Evolutionary conservation across 1,284 basidiomycete species (phyloP), one percentile per base, ranked within the genome.

Genomic region (Stygiomarasmius scandens): DNA sequence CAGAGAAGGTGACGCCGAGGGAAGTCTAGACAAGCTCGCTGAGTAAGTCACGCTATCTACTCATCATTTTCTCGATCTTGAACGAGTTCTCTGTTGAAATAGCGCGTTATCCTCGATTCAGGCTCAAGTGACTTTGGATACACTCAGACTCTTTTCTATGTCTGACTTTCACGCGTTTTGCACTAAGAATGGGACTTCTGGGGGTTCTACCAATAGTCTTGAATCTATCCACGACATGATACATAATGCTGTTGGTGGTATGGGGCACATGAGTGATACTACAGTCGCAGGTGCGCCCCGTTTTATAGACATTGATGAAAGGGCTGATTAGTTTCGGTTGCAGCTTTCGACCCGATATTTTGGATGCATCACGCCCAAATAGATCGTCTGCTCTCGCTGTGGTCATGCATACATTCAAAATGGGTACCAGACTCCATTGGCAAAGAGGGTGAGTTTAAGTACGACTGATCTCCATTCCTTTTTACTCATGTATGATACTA

Each of bases 221-320:
- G 81, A 84, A 58, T 71, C 73, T 16, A 77, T 83, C 47, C 81
- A 84, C 61, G 79, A 81, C 58, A 63, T 66, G 24, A 74, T 83
- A 20, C 80, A 82, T 55, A 70, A 70, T 32, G 61, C 71, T 27
- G 70, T 76, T 20, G 77, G 76, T 45, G 74, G 78, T 0, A 69
- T 64, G 44, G 80, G 80, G 11, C 77, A 81, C 19, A 82, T 83
- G 80, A 58, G 63, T 16, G 67, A 75, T 57, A 68, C 74, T 9
- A 56, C 69, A 59, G 59, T 71, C 12, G 78, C 77, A 60, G 76
- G 74, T 73, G 38, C 52, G 65, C 43, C 14, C 53, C 12, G 2
- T 19, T 20, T 47, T 27, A 20, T 16, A n/a, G 22, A 27, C 32
- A 25, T 5, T 25, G 5, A 24, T 8, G 8, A 27, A 75, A 56